Conservation (phyloP, 2,329 filamentous ascomycete genomes). For the Bertia moriformis region DNA sequence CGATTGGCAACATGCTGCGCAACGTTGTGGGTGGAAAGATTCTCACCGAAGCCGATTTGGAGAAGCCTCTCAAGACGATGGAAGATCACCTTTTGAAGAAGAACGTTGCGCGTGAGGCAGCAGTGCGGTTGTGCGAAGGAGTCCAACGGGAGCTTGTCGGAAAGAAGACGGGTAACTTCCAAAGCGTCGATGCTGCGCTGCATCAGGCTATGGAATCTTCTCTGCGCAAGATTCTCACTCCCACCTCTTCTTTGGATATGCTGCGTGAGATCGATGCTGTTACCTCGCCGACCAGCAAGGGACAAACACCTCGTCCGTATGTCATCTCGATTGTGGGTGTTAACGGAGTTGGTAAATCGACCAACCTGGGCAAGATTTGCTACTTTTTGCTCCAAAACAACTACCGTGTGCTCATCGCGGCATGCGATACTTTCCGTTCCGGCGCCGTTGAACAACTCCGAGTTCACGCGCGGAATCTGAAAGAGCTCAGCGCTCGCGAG, state of each 20-base stretch:
- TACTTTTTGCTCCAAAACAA: slow-evolving; percentile 97
- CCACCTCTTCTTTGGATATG: slow-evolving; percentile 84
- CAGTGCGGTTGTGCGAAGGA: slow-evolving; percentile 75
- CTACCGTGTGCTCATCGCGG: slow-evolving; percentile 84
- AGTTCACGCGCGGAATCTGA: slow-evolving; percentile 86
- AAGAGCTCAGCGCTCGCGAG: slow-evolving; percentile 74
- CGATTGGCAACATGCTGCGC: slow-evolving; percentile 76
- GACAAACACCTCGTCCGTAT: slow-evolving; percentile 62
- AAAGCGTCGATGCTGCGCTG: slow-evolving; percentile 70
- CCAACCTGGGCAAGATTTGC: slow-evolving; percentile 92
- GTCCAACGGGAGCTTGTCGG: slow-evolving; percentile 83
- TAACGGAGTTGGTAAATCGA: slow-evolving; percentile 96
- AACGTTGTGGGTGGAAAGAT: slow-evolving; percentile 93
- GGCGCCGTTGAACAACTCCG: slow-evolving; percentile 93
- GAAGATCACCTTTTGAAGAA: slow-evolving; percentile 88
- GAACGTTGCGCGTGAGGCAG: slow-evolving; percentile 90
- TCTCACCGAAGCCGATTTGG: slow-evolving; percentile 73
- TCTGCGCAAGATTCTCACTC: slow-evolving; percentile 86
- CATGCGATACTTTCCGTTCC: slow-evolving; percentile 91
- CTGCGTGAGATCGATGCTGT: slow-evolving; percentile 82
- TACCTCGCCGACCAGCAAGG: slow-evolving; percentile 49
- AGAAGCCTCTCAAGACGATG: slow-evolving; percentile 89
- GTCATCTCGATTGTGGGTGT: slow-evolving; percentile 97
- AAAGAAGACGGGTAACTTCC: slow-evolving; percentile 82
- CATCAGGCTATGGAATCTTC: slow-evolving; percentile 81